These are phyloP conservation scores for Fusarium palustre DNA, from an alignment of 2,329 filamentous ascomycete species.

Conservation along the genomic window DNA sequence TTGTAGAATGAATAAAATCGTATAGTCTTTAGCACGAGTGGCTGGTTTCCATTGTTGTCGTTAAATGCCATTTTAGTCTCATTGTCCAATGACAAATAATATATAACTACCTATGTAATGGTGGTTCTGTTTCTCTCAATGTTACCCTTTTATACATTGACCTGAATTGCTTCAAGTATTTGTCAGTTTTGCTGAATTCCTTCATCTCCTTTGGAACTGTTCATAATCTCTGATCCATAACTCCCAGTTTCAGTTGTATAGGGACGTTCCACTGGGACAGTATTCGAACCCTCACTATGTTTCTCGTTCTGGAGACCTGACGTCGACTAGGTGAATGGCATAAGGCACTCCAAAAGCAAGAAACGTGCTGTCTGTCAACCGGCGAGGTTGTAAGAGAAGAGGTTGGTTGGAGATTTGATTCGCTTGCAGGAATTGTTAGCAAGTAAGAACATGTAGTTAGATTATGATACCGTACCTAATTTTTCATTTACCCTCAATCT, in stretches of 20 bases:
- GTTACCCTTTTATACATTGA: accelerated
- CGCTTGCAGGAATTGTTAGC: background rate
- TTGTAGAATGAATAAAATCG: background rate
- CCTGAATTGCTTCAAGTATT: background rate
- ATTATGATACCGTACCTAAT: background rate
- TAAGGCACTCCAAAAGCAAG: background rate
- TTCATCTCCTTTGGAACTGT: background rate
- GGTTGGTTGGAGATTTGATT: background rate
- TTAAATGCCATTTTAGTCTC: background rate
- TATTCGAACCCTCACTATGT: background rate
- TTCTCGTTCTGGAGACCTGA: background rate
- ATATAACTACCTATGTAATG: background rate
- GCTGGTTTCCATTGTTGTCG: background rate
- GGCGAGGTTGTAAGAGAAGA: background rate
- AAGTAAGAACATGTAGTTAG: background rate
- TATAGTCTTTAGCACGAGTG: background rate
- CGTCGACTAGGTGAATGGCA: background rate
- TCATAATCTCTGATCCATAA: background rate
- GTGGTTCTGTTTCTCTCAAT: too few species aligned
- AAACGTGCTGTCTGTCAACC: background rate
- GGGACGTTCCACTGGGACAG: background rate
- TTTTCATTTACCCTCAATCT: background rate
- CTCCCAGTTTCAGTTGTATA: background rate
- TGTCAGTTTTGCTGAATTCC: background rate
- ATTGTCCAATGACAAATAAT: background rate